Evolutionary conservation across 1,284 basidiomycete genomes (phyloP), one percentile per base, ranked within the genome.

Genomic region (Lentinus polychrous): DNA sequence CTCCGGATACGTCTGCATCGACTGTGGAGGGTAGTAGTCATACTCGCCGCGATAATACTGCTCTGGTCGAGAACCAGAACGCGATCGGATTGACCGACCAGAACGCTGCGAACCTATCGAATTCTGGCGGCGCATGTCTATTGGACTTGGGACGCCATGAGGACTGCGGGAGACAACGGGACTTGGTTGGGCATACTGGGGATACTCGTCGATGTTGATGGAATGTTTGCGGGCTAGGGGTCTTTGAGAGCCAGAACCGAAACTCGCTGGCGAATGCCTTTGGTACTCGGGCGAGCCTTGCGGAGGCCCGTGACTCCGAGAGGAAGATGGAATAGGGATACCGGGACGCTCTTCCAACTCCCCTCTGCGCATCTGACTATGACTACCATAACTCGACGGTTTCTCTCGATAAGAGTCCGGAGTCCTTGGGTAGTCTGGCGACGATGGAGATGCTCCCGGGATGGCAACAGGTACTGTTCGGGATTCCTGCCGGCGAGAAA

Each of bases 1-100:
- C 23, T 70, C 69, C 48, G 67, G 64, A 37, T 56, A 61, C 23
- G 61, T 56, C 23, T 43, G 38, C 39, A 64, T 49, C 12, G 51
- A 52, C 7, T 51, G 52, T 48, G 54, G 55, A 18, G 52, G 15
- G 33, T 24, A 45, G 14, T 43, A 49, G 32, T 56, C 50, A 15
- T 46, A 33, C 12, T 55, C 55, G 6, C 48, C 39, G 1, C 52
- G 53, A 8, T 39, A 50, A 42, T 53, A 54, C 46, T 57, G 53
- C 31, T 61, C 57, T 18, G 51, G 59, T 8, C 54, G 52, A 1
- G 58, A 59, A 7, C 43, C 31, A 20, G 57, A 55, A 18, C 55
- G 59, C 32, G 64, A 64, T 17, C 60, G 58, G 12, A 62, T 49
- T 5, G 62, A 64, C 17, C 60, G 57, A 14, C 57, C 49, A 1